Base-by-base conservation (phyloP, 768 basidiomycete species). In the Naganishia kalamii region DNA sequence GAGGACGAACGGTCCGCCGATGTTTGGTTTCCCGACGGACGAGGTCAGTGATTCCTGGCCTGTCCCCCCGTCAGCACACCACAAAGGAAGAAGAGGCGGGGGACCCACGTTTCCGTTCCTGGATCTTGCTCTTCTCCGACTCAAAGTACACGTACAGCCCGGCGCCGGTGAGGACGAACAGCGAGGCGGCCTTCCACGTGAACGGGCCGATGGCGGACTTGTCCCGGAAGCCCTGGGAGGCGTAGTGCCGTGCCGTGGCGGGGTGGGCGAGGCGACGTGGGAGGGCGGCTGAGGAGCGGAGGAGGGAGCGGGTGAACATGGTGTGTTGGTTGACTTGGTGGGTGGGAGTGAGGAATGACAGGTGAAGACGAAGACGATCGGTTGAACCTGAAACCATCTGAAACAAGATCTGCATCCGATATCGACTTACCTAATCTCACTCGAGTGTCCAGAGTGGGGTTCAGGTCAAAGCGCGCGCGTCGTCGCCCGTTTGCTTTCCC, bases 1-100 rank as follows among this genome's bases (percentile, higher is more conserved):
- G 52, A 98, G 81, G 4, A 80, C 78, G 82, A 99, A 98, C 0
- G 93, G 88, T 0, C 96, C 96, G 19, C 96, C 96, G 63, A 99
- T 87, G 48, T 88, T 82, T 0, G 96, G 89, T 65, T 89, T 83
- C 6, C 94, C 94, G 70, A 88, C 85, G 23, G 86, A 85, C 68
- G 85, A 85, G 23, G 83, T 83, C 19, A 84, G 85, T 1, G 84
- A 82, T 74, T 92, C 89, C 71, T 88, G 85, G 70, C 87, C 91
- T 92, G 69, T 32, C 10, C 3, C 50, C 17, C 43, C 1, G 30
- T 49, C 25, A 29, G 30, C 57, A 17, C 17, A 40, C 19, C 50
- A 21, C 57, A 37, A 35, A 43, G 48, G 8, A 59, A 37, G 44
- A 66, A 27, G 46, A 33, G 46, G 62, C 40, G 60, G 33, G 13